Percentiles rank a stretch among this genome's conserved stretches.
Conservation (phyloP, 306 rosid species). For the Cicer chorassanicum region DNA sequence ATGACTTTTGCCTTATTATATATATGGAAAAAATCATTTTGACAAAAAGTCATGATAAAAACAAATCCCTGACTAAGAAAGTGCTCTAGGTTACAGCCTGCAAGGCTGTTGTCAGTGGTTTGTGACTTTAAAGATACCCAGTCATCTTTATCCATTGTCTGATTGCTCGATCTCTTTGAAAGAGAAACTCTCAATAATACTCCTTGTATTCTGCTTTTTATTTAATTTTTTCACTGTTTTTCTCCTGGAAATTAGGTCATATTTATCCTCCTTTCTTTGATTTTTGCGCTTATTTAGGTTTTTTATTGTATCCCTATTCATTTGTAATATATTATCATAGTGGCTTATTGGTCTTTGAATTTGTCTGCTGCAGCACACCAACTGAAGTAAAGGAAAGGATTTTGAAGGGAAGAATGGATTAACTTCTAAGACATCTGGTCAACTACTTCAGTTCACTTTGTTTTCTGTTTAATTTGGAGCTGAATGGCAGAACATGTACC, state of each 20-base stretch:
- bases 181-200: not conserved
- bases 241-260: not conserved
- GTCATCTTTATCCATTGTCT: not conserved
- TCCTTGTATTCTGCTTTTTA: conserved; percentile 1
- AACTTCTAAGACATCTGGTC: conserved; percentile 34
- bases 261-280: not conserved
- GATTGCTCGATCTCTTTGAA: not conserved
- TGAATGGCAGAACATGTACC: conserved; percentile 38
- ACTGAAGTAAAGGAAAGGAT: conserved; percentile 91
- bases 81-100: conserved; percentile 2
- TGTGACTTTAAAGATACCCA: not conserved
- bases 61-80: conserved; percentile 9
- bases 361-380: conserved; percentile 71
- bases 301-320: conserved; percentile 13
- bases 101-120: conserved; percentile 14
- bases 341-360: conserved; percentile 33
- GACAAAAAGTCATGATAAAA: not conserved
- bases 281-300: not conserved
- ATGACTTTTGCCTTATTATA: conserved; percentile 2
- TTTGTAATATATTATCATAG: conserved; percentile 3
- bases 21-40: conserved; percentile 7
- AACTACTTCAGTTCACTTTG: conserved; percentile 24
- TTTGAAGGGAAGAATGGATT: conserved; percentile 98
- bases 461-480: conserved; percentile 27
- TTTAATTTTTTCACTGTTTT: not conserved